Evolutionary conservation across 768 basidiomycete genomes (phyloP), one percentile per base, ranked within the genome.

Genomic region (Trametes maxima): DNA sequence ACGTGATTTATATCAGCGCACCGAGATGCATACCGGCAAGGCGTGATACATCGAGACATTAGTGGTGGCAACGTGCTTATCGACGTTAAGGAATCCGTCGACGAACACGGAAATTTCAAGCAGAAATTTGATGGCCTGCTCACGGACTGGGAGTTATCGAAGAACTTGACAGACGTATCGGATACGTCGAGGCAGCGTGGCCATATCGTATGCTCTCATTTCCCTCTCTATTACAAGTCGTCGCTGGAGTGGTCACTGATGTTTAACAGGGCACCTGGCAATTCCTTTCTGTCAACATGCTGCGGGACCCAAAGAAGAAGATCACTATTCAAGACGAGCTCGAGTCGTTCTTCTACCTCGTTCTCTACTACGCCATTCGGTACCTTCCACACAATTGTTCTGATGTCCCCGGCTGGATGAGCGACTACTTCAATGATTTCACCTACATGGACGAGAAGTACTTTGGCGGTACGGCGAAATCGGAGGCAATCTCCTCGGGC

Each of bases 331-430:
- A 50, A 12, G 57, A 59, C 50, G 57, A 59, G 28, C 50, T 59
- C 25, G 57, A 59, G 25, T 59, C 57, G 6, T 36, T 59, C 57
- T 59, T 59, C 57, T 49, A 59, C 49, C 16, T 59, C 5, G 33
- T 59, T 0, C 40, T 59, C 28, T 52, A 51, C 22, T n/a, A n/a
- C 10, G 46, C 48, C 43, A 64, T 68, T 55, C 58, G 62, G 10
- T 42, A 44, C 24, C 66, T 65, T n/a, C 62, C 40, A 2, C 25
- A 36, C 43, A 68, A 54, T 57, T 62, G 60, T 19, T 44, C 47
- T 13, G 58, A 68, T 40, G 63, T 49, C 11, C 53, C 50, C 22
- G 52, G 39, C 36, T 65, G 58, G 46, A 40, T 42, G 19, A 54
- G 63, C 37, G 36, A 43, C 5, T 54, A 60, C 59, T 60, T 54